A percentile compares a stretch with the other conserved stretches of the same genome.
Conservation (phyloP, 2,329 filamentous ascomycete species). For the Apiospora arundinis region DNA sequence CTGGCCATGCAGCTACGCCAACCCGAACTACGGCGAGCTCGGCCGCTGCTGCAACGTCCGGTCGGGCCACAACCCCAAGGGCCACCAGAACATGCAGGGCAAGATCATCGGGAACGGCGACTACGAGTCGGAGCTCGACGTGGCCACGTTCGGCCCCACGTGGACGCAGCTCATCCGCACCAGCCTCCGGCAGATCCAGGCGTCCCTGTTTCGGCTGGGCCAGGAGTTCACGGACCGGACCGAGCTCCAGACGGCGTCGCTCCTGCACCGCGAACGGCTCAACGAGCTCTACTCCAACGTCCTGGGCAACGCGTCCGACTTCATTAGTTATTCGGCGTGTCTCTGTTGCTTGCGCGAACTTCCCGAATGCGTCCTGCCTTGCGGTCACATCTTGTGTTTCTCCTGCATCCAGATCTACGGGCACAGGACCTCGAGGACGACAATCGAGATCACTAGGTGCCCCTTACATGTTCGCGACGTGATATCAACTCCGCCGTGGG, state of each 20-base stretch:
- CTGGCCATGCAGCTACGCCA: slow-evolving; percentile 39
- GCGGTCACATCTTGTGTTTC: slow-evolving; percentile 40
- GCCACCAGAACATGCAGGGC: slow-evolving; percentile 41
- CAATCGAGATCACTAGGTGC: slow-evolving; percentile 40
- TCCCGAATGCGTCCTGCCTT: slow-evolving; percentile 40
- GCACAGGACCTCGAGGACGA: slow-evolving; percentile 38
- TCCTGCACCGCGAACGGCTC: slow-evolving; percentile 39
- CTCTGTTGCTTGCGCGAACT: slow-evolving; percentile 41
- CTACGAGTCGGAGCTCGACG: slow-evolving; percentile 38
- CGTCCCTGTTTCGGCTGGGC: slow-evolving; percentile 36
- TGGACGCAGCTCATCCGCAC: slow-evolving; percentile 39
- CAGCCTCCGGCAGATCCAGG: slow-evolving; percentile 37
- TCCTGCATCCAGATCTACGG: slow-evolving; percentile 40
- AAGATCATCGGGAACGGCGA: slow-evolving; percentile 42
- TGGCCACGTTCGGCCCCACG: slow-evolving; percentile 31
- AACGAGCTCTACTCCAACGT: slow-evolving; percentile 40
- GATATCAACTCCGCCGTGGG: slow-evolving; percentile 39
- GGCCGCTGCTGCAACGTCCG: slow-evolving; percentile 41
- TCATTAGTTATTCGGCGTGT: slow-evolving; percentile 40
- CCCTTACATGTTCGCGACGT: slow-evolving; percentile 40
- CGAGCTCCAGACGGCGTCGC: slow-evolving; percentile 38
- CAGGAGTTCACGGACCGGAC: slow-evolving; percentile 37
- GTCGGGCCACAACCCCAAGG: slow-evolving; percentile 41
- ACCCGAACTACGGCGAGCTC: slow-evolving; percentile 33
- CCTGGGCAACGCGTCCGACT: slow-evolving; percentile 36